phyloP scores from a whole-genome alignment of 2,329 filamentous ascomycete genomes.

The Phoma sp. region DNA sequence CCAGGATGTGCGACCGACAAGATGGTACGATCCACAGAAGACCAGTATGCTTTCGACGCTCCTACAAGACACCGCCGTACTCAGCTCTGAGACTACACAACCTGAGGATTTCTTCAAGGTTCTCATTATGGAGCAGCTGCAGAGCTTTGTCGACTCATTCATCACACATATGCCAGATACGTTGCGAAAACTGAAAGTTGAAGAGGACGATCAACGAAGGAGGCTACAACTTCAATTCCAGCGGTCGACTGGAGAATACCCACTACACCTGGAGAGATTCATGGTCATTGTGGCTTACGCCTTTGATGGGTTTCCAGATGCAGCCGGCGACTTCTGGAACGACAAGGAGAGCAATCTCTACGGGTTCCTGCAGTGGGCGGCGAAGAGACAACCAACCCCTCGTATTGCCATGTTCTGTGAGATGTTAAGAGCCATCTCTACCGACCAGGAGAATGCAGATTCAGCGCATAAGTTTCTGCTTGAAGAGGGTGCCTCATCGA shows the following conservation, averaged over 20 bases:
- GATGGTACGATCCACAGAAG: conserved; percentile 89
- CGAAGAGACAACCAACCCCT: conserved; percentile 91
- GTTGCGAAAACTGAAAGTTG: conserved; percentile 80
- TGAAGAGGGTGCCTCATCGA: conserved; percentile 75
- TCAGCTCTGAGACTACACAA: conserved; percentile 71
- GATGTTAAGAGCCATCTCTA: conserved; percentile 88
- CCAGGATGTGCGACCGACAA: conserved; percentile 78
- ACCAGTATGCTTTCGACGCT: conserved; percentile 82
- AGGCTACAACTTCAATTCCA: conserved; percentile 55
- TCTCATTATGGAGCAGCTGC: conserved; percentile 79
- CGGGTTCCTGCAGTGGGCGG: conserved; percentile 97
- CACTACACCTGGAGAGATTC: conserved; percentile 79
- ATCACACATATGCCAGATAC: conserved; percentile 96
- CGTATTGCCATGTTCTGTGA: conserved; percentile 96
- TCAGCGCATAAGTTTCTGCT: conserved; percentile 88
- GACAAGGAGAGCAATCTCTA: conserved; percentile 92
- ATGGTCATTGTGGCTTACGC: conserved; percentile 90
- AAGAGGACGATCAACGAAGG: conserved; percentile 85
- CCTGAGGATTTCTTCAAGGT: conserved; percentile 77
- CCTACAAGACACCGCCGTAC: conserved; percentile 76
- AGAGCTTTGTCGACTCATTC: conserved; percentile 88
- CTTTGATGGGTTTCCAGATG: conserved; percentile 84
- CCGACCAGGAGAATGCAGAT: conserved; percentile 81
- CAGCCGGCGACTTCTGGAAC: conserved; percentile 87
- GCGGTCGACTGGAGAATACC: conserved; percentile 60